Evolutionary conservation across 306 rosid genomes (phyloP).

Genomic region (Medicago ruthenica): DNA sequence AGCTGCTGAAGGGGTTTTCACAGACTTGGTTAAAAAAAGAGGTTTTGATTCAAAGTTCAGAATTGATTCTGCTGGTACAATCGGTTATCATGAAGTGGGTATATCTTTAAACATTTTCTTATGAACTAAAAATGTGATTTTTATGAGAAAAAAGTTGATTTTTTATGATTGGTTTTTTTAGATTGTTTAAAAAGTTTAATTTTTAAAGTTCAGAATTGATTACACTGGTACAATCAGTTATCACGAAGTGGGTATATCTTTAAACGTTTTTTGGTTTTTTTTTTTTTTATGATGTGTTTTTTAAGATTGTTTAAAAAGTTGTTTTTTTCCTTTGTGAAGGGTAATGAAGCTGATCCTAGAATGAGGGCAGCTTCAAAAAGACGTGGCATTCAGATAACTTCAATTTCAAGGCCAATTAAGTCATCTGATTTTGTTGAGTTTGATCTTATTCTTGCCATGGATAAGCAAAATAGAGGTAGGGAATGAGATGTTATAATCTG

Average conservation of each 20-base stretch:
- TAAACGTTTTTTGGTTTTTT: not conserved
- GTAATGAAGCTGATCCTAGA: constrained; percentile 88
- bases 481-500: not conserved
- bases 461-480: constrained; percentile 77
- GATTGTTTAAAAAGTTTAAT: not conserved
- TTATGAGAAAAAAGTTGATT: not conserved
- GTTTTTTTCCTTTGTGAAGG: constrained; percentile 51
- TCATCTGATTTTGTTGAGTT: constrained; percentile 82
- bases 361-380: constrained; percentile 88
- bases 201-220: constrained; percentile 60
- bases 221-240: constrained; percentile 87
- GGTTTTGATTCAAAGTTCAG: constrained; percentile 63
- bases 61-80: constrained; percentile 90
- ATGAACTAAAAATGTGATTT: not conserved
- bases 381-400: constrained; percentile 83
- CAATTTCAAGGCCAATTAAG: constrained; percentile 80
- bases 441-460: constrained; percentile 95
- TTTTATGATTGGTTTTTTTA: constrained; percentile 16
- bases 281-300: constrained; percentile 19
- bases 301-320: not conserved
- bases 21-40: constrained; percentile 70
- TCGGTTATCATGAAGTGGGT: constrained; percentile 78
- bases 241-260: constrained; percentile 63
- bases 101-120: not conserved
- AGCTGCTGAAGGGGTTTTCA: constrained; percentile 93